A percentile compares a stretch with the other conserved stretches of the same genome.
Conservation (phyloP, 305 asterid genomes). For the Fraxinus ornus region DNA sequence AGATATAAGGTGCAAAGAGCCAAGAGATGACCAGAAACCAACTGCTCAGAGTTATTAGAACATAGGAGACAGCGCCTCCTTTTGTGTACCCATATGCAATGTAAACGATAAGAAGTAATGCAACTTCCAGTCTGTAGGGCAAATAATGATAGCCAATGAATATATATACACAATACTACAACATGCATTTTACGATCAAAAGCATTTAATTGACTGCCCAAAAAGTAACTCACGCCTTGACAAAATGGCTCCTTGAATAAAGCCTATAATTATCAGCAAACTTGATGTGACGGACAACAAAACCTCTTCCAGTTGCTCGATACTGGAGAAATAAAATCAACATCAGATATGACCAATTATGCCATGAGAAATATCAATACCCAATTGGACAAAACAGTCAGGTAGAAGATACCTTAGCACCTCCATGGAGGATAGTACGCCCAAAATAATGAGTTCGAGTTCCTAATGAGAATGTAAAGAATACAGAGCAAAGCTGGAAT, state of each 20-base stretch:
- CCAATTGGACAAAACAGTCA: slow-evolving; percentile 1
- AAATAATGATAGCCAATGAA: slow-evolving; percentile 15
- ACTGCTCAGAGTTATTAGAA: slow-evolving; percentile 83
- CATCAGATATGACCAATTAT: slow-evolving; percentile 21
- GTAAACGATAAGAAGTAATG: slow-evolving; percentile 85
- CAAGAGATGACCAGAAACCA: slow-evolving; percentile 98
- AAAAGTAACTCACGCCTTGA: slow-evolving; percentile 78
- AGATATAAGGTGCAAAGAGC: slow-evolving; percentile 97
- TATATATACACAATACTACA: slow-evolving; percentile 11
- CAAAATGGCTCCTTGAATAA: slow-evolving; percentile 96
- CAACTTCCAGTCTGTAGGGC: slow-evolving; percentile 86
- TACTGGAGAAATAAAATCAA: slow-evolving; percentile 50
- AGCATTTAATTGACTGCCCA: neutral
- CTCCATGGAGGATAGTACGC: slow-evolving; percentile 98
- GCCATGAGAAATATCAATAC: slow-evolving; percentile 13
- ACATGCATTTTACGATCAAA: slow-evolving; percentile 11
- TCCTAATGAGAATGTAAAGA: slow-evolving; percentile 94
- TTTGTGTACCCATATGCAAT: slow-evolving; percentile 75
- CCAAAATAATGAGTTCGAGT: slow-evolving; percentile 98
- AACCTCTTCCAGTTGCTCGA: slow-evolving; percentile 98
- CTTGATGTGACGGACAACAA: slow-evolving; percentile 94
- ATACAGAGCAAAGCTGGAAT: slow-evolving; percentile 95
- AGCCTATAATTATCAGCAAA: slow-evolving; percentile 97
- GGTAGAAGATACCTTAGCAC: slow-evolving; percentile 75
- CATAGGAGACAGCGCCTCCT: slow-evolving; percentile 69